Conservation (phyloP, 129 eudicot species). For the Arctium lappa region DNA sequence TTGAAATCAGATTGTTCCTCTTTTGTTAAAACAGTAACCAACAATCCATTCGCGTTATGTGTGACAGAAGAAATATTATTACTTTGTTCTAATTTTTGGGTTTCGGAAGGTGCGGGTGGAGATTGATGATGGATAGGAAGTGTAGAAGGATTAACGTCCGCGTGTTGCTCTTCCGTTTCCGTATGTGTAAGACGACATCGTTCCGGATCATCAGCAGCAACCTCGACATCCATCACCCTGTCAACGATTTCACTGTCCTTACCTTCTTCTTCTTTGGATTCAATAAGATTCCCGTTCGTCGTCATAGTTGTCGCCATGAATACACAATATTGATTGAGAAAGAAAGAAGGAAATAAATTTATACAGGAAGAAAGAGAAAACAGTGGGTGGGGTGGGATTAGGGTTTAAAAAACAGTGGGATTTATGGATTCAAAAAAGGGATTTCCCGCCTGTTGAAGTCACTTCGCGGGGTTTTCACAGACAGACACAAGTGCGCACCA, state of each 20-base stretch:
- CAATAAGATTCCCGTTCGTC: background rate
- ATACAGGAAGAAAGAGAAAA: background rate
- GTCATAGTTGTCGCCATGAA: background rate
- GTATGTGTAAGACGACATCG: background rate
- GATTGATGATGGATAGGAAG: background rate
- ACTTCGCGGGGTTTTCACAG: background rate
- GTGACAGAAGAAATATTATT: background rate
- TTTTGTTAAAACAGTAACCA: background rate
- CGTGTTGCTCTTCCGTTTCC: background rate
- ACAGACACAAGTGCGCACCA: background rate
- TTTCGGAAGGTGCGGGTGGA: background rate
- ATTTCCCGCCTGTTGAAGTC: constrained; percentile 18
- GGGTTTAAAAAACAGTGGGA: constrained; percentile 21
- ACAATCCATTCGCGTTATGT: background rate
- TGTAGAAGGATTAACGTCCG: background rate
- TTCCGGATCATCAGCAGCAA: background rate
- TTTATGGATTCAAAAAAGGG: background rate
- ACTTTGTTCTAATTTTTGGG: background rate
- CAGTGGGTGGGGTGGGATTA: constrained; percentile 12
- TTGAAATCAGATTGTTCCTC: background rate
- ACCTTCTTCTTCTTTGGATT: background rate
- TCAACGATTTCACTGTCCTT: background rate
- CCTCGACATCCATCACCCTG: background rate
- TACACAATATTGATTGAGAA: background rate
- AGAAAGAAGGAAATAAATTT: background rate